These are phyloP conservation scores for Termitomyces sp. DNA, from an alignment of 768 basidiomycete species.

Conservation along the genomic window DNA sequence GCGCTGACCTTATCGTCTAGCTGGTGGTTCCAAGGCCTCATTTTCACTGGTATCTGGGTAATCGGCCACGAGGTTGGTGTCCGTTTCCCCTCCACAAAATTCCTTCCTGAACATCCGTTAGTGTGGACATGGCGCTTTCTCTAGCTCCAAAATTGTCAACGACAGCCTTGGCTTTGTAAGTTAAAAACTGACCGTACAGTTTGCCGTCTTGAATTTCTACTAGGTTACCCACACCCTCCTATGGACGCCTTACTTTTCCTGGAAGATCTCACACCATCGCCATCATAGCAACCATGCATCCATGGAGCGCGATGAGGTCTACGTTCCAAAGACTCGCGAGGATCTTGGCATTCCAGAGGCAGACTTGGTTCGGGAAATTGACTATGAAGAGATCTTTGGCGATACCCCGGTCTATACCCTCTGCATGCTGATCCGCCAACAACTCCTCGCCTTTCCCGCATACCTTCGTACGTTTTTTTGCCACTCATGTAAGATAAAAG, in stretches of 20 bases:
- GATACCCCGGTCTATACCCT: slow-evolving; percentile 60
- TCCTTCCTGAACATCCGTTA: slow-evolving; percentile 14
- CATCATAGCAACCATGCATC: slow-evolving; percentile 48
- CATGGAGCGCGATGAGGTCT: slow-evolving; percentile 52
- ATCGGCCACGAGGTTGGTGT: slow-evolving; percentile 48
- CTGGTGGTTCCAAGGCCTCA: slow-evolving; percentile 61
- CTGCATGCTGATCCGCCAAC: slow-evolving; percentile 48
- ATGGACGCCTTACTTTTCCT: slow-evolving; percentile 50
- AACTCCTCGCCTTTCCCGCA: slow-evolving; percentile 54
- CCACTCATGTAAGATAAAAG: background rate
- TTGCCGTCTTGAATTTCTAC: slow-evolving; percentile 3
- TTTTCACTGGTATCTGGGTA: slow-evolving; percentile 54
- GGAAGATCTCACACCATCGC: slow-evolving; percentile 50
- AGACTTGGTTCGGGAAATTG: slow-evolving; percentile 23
- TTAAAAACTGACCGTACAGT: slow-evolving; percentile 2
- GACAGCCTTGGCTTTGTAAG: slow-evolving; percentile 46
- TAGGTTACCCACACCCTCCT: slow-evolving; percentile 40
- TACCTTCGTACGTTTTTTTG: slow-evolving; percentile 43
- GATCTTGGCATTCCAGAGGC: slow-evolving; percentile 47
- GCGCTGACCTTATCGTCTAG: slow-evolving; percentile 18
- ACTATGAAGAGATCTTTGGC: slow-evolving; percentile 51
- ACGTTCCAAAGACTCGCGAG: slow-evolving; percentile 54
- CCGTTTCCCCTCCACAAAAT: background rate
- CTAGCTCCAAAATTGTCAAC: slow-evolving; percentile 39
- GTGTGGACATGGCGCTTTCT: slow-evolving; percentile 57